Percentiles rank a stretch among this genome's conserved stretches.
phyloP scores from a whole-genome alignment of 495 filamentous ascomycete species.

The Tuber calosporum region DNA sequence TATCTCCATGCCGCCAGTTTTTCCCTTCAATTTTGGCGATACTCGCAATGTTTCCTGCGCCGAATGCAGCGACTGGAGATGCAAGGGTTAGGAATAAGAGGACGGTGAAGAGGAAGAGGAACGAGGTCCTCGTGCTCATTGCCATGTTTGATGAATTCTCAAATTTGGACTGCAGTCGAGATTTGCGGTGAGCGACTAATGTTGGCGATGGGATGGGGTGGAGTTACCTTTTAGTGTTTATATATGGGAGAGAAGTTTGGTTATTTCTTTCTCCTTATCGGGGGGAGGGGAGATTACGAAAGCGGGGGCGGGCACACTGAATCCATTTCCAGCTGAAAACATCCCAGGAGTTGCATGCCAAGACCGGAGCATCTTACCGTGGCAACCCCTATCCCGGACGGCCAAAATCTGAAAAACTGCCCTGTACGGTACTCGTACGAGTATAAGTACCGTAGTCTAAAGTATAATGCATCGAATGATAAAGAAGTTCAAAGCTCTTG shows the following conservation, averaged over 20 bases:
- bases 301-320: background rate
- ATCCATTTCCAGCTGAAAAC: background rate
- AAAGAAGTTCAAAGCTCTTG: too few relatives aligned
- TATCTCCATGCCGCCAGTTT: constrained; percentile 88
- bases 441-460: too few relatives aligned
- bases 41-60: constrained; percentile 90
- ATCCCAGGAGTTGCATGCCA: background rate
- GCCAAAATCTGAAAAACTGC: too few relatives aligned
- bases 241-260: background rate
- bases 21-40: constrained; percentile 88
- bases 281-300: background rate
- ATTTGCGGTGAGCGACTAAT: background rate
- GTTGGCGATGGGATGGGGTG: background rate
- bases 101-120: constrained; percentile 49
- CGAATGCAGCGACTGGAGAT: constrained; percentile 65
- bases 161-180: background rate
- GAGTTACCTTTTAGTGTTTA: background rate
- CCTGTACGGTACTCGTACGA: too few relatives aligned
- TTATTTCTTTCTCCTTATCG: background rate
- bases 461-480: too few relatives aligned
- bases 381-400: too few relatives aligned
- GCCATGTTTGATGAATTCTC: constrained; percentile 13
- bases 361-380: background rate
- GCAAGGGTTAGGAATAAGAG: constrained; percentile 55
- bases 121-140: constrained; percentile 15